phyloP scores from a whole-genome alignment of 768 basidiomycete genomes.

The Trametes maxima region DNA sequence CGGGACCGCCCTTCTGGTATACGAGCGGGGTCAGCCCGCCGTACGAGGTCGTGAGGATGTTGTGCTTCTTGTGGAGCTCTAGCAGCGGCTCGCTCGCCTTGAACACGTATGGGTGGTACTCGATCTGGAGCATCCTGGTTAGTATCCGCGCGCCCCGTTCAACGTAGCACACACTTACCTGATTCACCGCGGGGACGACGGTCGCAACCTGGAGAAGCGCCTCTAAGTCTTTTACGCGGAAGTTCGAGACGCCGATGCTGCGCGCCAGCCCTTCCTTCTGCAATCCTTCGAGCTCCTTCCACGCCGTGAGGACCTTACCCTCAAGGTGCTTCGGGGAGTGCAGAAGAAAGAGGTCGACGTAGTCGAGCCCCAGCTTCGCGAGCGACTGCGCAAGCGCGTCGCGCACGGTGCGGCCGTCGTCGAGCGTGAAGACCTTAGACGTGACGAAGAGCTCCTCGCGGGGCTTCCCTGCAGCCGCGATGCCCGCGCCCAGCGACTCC shows the following conservation, averaged over 20 bases:
- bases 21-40: slow-evolving; percentile 43
- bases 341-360: slow-evolving; percentile 43
- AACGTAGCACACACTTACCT: slow-evolving; percentile 33
- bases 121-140: slow-evolving; percentile 30
- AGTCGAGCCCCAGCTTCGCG: slow-evolving; percentile 37
- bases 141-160: background rate
- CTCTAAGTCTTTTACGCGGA: slow-evolving; percentile 42
- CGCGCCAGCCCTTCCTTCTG: slow-evolving; percentile 39
- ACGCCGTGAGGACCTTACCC: slow-evolving; percentile 32
- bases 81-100: slow-evolving; percentile 42
- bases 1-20: slow-evolving; percentile 39
- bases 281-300: slow-evolving; percentile 43
- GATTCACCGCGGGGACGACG: slow-evolving; percentile 51
- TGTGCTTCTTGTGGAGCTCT: slow-evolving; percentile 38
- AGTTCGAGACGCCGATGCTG: slow-evolving; percentile 53
- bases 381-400: slow-evolving; percentile 39
- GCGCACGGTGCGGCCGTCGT: slow-evolving; percentile 33
- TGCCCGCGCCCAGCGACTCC: slow-evolving; percentile 33
- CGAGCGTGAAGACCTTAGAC: slow-evolving; percentile 36
- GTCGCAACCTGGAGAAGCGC: slow-evolving; percentile 45
- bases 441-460: slow-evolving; percentile 43
- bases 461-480: slow-evolving; percentile 31
- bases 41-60: slow-evolving; percentile 44
- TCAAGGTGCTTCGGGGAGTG: slow-evolving; percentile 34
- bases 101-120: slow-evolving; percentile 57